A percentile compares a stretch with the other conserved stretches of the same genome.
Evolutionary conservation across 495 filamentous ascomycete species (phyloP).

Genomic region (Neurospora sp.): DNA sequence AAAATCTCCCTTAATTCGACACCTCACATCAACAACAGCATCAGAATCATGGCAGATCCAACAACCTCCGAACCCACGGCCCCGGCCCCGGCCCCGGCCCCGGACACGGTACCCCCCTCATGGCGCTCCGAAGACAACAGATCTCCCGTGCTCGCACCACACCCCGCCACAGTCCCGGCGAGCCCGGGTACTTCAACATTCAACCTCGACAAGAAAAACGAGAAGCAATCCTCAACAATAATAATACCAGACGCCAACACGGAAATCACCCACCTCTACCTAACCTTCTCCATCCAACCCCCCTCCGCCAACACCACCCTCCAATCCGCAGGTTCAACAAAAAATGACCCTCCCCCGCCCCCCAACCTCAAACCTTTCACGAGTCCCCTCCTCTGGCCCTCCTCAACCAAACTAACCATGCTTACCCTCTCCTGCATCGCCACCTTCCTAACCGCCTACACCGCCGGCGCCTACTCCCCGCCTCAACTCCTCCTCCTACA

Average conservation of each 20-base stretch:
- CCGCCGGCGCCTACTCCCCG: constrained; percentile 71
- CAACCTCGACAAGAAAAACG: no score
- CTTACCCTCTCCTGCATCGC: constrained; percentile 66
- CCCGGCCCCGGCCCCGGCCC: neutral
- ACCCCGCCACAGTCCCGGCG: neutral
- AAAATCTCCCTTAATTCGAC: neutral
- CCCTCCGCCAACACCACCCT: constrained; percentile 45
- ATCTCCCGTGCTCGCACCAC: neutral
- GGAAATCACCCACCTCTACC: constrained; percentile 55
- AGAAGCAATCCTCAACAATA: no score
- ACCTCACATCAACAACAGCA: neutral
- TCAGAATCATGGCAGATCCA: neutral
- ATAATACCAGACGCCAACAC: neutral
- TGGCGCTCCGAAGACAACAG: neutral
- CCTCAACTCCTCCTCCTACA: constrained; percentile 50
- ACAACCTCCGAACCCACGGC: neutral
- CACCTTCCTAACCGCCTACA: constrained; percentile 70
- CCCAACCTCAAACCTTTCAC: constrained; percentile 52
- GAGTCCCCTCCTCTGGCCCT: constrained; percentile 67
- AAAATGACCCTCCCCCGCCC: constrained; percentile 24
- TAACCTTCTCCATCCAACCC: constrained; percentile 60
- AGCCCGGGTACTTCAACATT: neutral
- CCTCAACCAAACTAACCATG: constrained; percentile 56
- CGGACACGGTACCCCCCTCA: neutral
- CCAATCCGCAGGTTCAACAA: constrained; percentile 13